phyloP scores from a whole-genome alignment of 768 basidiomycete genomes.

The Rickenella mellea region DNA sequence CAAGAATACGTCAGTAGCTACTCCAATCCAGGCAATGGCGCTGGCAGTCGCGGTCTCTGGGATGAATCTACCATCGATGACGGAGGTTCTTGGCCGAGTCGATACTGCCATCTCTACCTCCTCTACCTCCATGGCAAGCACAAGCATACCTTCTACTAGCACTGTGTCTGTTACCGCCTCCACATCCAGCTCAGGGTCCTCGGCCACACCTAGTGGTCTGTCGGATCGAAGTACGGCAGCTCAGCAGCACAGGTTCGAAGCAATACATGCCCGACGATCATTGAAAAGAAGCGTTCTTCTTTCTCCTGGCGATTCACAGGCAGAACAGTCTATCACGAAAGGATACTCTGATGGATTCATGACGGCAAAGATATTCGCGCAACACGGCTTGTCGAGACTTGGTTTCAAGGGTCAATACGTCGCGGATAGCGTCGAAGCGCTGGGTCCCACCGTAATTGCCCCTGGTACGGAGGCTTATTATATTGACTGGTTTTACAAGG shows the following conservation, averaged over 20 bases:
- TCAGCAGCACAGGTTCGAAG: neutral
- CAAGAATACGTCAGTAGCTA: slow-evolving; percentile 17
- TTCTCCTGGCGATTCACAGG: slow-evolving; percentile 2
- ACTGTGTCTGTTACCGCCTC: neutral
- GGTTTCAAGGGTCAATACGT: slow-evolving; percentile 58
- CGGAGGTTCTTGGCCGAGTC: slow-evolving; percentile 3
- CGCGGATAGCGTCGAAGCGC: slow-evolving; percentile 30
- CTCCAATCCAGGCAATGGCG: slow-evolving; percentile 14
- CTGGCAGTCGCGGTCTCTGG: slow-evolving; percentile 11
- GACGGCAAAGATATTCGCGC: slow-evolving; percentile 46
- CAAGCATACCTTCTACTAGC: too few relatives aligned
- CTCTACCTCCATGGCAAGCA: neutral
- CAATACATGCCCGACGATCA: neutral
- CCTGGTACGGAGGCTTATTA: slow-evolving; percentile 35
- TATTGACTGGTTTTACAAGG: slow-evolving; percentile 34
- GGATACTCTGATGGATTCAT: slow-evolving; percentile 56
- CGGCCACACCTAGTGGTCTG: neutral
- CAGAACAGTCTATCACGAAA: slow-evolving; percentile 19
- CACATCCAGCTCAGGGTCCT: too few relatives aligned
- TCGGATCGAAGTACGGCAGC: neutral
- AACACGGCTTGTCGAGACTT: slow-evolving; percentile 35
- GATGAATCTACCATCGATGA: slow-evolving; percentile 9
- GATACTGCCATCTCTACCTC: neutral
- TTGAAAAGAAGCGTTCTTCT: neutral
- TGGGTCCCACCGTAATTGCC: slow-evolving; percentile 24